Evolutionary conservation across 192 early-diverging fungal species (phyloP).

Genomic region (Entophlyctis helioformis): DNA sequence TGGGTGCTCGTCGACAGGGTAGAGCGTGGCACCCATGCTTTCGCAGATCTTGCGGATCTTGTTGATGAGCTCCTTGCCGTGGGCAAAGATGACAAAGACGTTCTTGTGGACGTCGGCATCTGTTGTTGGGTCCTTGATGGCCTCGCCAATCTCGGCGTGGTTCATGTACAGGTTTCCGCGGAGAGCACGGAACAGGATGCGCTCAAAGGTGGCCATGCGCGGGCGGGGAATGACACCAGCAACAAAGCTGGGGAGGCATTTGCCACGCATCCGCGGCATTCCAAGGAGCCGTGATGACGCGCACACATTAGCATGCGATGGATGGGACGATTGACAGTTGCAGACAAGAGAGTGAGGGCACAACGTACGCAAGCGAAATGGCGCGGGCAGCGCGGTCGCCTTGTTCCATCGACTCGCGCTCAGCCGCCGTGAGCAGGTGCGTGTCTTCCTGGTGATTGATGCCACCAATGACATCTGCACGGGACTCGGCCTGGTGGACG

Average conservation of each 20-base stretch:
- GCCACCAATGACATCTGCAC: slow-evolving; percentile 22
- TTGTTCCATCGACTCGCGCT: slow-evolving; percentile 14
- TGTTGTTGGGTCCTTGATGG: slow-evolving; percentile 78
- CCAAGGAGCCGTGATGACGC: background rate
- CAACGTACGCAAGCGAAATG: too few relatives aligned
- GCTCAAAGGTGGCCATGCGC: slow-evolving; percentile 81
- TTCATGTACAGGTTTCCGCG: slow-evolving; percentile 97
- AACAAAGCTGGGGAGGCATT: slow-evolving; percentile 72
- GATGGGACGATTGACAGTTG: too few relatives aligned
- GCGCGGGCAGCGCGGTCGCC: slow-evolving; percentile 15
- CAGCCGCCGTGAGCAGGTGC: slow-evolving; percentile 7
- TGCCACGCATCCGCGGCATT: too few relatives aligned
- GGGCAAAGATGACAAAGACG: slow-evolving; percentile 97
- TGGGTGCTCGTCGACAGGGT: slow-evolving; percentile 67
- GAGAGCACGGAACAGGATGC: slow-evolving; percentile 92
- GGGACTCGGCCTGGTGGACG: slow-evolving; percentile 22
- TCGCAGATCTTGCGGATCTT: slow-evolving; percentile 93
- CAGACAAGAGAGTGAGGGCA: too few relatives aligned
- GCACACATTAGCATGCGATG: too few relatives aligned
- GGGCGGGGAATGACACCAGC: slow-evolving; percentile 85
- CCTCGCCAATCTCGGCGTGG: slow-evolving; percentile 89
- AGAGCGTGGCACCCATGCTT: slow-evolving; percentile 88
- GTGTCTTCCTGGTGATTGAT: slow-evolving; percentile 21
- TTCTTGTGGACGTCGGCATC: slow-evolving; percentile 89
- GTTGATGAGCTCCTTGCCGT: slow-evolving; percentile 78